These are phyloP conservation scores for Nicotiana noctiflora DNA, from an alignment of 257 asterid species.

Conservation along the genomic window DNA sequence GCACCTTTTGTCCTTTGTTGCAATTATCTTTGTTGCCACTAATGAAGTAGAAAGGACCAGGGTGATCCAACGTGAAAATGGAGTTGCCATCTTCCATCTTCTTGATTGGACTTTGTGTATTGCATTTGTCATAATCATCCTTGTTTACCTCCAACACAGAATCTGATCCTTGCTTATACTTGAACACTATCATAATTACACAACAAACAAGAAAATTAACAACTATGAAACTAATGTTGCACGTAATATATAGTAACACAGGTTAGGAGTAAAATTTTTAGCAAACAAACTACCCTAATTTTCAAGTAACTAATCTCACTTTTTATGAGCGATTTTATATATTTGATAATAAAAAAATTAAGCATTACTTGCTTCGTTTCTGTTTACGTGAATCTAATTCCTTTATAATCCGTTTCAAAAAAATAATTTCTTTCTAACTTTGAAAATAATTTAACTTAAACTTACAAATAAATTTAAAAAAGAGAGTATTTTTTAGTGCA, in stretches of 20 bases:
- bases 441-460: too few species aligned
- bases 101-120: conserved; percentile 20
- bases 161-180: conserved; percentile 37
- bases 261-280: too few species aligned
- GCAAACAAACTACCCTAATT: too few species aligned
- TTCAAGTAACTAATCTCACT: background rate
- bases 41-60: conserved; percentile 62
- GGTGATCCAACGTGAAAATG: conserved; percentile 35
- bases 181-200: conserved; percentile 33
- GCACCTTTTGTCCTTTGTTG: conserved; percentile 39
- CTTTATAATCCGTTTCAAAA: too few species aligned
- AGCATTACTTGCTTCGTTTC: too few species aligned
- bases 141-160: conserved; percentile 49
- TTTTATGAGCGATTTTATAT: background rate
- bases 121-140: conserved; percentile 43
- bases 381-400: too few species aligned
- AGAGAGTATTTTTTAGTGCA: background rate
- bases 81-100: conserved; percentile 43
- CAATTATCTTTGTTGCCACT: conserved; percentile 47
- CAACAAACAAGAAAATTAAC: background rate
- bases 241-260: background rate
- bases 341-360: too few species aligned
- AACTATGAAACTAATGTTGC: background rate
- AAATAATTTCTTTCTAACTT: too few species aligned
- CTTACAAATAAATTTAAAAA: too few species aligned